phyloP scores from a whole-genome alignment of 495 filamentous ascomycete species.

The Pseudotulostoma volvatum region DNA sequence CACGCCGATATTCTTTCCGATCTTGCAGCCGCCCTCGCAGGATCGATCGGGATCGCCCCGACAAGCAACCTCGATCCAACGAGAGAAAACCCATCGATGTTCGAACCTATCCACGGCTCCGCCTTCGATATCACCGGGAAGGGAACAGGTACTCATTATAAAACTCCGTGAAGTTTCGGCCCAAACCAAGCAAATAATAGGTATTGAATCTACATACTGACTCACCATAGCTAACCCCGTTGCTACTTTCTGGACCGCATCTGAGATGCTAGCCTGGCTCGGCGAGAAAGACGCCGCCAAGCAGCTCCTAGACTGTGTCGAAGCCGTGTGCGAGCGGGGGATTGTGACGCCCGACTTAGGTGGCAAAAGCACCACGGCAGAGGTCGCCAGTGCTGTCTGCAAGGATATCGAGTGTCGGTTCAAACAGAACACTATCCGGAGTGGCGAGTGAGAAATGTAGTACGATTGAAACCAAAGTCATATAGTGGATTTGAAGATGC shows the following conservation, averaged over 20 bases:
- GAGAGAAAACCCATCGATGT: constrained; percentile 37
- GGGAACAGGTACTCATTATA: no score
- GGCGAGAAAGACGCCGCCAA: constrained; percentile 35
- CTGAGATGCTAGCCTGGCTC: constrained; percentile 47
- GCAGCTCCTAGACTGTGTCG: constrained; percentile 35
- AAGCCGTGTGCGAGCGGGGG: constrained; percentile 35
- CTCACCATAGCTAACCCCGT: constrained; percentile 55
- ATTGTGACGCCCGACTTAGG: constrained; percentile 41
- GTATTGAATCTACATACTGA: no score
- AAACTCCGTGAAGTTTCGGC: constrained; percentile 3
- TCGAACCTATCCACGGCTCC: constrained; percentile 44
- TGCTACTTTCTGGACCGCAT: constrained; percentile 45
- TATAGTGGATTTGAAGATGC: no score
- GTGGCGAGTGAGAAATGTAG: no score
- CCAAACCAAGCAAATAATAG: neutral
- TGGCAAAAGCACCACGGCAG: constrained; percentile 30
- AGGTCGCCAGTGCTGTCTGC: constrained; percentile 40
- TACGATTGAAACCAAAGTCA: no score
- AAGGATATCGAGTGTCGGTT: constrained; percentile 35
- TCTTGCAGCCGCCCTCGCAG: constrained; percentile 32
- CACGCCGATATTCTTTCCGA: constrained; percentile 36
- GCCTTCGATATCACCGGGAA: constrained; percentile 53
- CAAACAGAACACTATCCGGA: no score
- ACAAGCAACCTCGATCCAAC: constrained; percentile 43
- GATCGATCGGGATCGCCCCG: constrained; percentile 34